Conservation (phyloP, 1,284 basidiomycete species). For the Tilletiaria anomala region DNA sequence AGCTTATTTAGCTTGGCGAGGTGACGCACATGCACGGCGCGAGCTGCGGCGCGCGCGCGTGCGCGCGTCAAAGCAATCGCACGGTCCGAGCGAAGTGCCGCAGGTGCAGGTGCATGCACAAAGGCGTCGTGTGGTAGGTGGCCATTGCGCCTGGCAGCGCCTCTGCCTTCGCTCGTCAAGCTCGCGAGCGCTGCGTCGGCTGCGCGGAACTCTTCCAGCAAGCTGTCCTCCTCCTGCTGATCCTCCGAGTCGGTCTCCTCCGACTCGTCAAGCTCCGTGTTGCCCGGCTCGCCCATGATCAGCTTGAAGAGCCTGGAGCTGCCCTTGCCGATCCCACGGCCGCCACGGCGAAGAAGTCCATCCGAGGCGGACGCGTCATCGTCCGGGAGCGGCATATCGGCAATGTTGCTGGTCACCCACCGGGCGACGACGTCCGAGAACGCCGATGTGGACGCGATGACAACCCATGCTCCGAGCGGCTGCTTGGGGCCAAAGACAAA, state of each 20-base stretch:
- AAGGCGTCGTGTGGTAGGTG: no score
- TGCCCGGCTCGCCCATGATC: background rate
- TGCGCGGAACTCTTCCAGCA: no score
- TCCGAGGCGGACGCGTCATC: background rate
- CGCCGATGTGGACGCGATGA: constrained; percentile 60
- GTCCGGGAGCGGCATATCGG: constrained; percentile 8
- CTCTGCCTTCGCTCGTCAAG: no score
- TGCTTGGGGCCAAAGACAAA: constrained; percentile 52
- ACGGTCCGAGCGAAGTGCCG: no score
- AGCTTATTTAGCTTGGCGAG: no score
- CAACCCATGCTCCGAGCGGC: constrained; percentile 62
- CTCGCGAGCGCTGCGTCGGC: no score
- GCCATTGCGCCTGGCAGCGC: no score
- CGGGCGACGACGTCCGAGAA: constrained; percentile 28
- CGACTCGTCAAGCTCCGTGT: background rate
- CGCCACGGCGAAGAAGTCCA: background rate
- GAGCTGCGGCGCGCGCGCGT: background rate
- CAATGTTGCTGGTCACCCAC: constrained; percentile 38
- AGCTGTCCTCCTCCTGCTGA: no score
- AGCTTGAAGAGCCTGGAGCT: background rate
- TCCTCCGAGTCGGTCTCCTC: no score
- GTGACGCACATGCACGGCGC: no score
- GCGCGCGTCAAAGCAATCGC: no score
- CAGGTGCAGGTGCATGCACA: no score
- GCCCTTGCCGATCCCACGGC: background rate